Base-by-base conservation (phyloP, 2,329 filamentous ascomycete species). In the Dactylellina parvicollis region DNA sequence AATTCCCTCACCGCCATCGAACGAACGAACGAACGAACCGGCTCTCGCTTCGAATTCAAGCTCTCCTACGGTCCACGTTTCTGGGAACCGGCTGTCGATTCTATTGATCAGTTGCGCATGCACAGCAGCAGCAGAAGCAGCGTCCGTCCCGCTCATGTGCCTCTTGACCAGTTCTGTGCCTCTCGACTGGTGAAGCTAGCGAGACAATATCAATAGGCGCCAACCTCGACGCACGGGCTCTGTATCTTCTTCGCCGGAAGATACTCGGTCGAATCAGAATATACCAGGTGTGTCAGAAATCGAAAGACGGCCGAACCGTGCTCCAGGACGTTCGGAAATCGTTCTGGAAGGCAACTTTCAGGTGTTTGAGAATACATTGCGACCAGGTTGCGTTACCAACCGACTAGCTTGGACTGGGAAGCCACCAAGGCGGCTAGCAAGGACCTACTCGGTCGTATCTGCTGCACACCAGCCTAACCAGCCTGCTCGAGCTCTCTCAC, bases 321-420 rank as follows among this genome's bases (percentile, higher is more conserved):
- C 54, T 66, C 49, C 36, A 60, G 46, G 44, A 66, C 42, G 55
- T 61, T 73, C 60, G 69, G 69, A 56, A 59, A 66, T 66, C 55
- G 60, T 73, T 73, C 69, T 73, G 69, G 69, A 73, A 73, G 69
- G 69, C 60, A 73, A 66, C 69, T 66, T 73, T 65, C 60, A 66
- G 60, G 60, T 64, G 59, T 64, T 66, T 66, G 60, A 73, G 60
- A 61, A 73, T 60, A 73, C 60, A 49, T 72, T 73, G 69, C 69
- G 60, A 73, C 69, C 69, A 56, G 69, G 69, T 73, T 73, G 60
- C 69, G 69, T 73, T 66, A 73, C 60, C 60, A 66, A 55, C 64
- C 38, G 61, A 69, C 69, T 73, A 73, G 55, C 69, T 66, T 73
- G 42, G 57, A 65, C 60, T 73, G 38, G 60, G 69, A 73, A 73